phyloP scores from a whole-genome alignment of 129 eudicot genomes.

The Pseudognaphalium luteoalbum region DNA sequence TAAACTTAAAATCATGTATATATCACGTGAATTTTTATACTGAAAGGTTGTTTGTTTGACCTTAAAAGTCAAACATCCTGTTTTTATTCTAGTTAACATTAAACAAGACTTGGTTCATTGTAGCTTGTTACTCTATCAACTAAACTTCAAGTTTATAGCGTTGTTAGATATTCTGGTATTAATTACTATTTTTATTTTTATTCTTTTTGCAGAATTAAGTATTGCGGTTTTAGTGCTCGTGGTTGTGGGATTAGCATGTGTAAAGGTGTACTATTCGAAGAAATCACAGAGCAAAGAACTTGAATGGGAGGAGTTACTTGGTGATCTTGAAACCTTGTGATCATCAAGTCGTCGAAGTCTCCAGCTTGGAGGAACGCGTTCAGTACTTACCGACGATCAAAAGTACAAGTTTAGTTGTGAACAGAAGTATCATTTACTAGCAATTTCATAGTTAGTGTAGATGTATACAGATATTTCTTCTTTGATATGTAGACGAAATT shows the following conservation, averaged over 20 bases:
- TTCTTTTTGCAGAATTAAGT: slow-evolving; percentile 34
- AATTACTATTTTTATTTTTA: neutral
- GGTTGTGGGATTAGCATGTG: slow-evolving; percentile 30
- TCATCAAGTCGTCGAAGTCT: neutral
- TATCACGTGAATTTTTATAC: neutral
- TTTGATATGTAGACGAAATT: neutral
- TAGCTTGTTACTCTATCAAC: neutral
- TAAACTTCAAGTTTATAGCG: too few relatives aligned
- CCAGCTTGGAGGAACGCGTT: neutral
- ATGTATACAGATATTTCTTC: neutral
- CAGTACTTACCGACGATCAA: too few relatives aligned
- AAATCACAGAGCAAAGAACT: slow-evolving; percentile 23
- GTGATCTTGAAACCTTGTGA: slow-evolving; percentile 38
- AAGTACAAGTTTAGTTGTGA: neutral
- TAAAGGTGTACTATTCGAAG: slow-evolving; percentile 30
- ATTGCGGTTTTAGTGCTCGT: slow-evolving; percentile 29
- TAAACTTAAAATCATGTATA: neutral
- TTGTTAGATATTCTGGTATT: neutral
- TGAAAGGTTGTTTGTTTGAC: neutral
- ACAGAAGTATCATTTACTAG: neutral
- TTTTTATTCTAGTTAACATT: neutral
- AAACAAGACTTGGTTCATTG: neutral
- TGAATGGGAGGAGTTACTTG: slow-evolving; percentile 33
- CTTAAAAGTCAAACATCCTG: neutral
- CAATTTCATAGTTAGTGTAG: neutral